phyloP scores from a whole-genome alignment of 352 stramenopile species.

The Phytophthora tentaculata region DNA sequence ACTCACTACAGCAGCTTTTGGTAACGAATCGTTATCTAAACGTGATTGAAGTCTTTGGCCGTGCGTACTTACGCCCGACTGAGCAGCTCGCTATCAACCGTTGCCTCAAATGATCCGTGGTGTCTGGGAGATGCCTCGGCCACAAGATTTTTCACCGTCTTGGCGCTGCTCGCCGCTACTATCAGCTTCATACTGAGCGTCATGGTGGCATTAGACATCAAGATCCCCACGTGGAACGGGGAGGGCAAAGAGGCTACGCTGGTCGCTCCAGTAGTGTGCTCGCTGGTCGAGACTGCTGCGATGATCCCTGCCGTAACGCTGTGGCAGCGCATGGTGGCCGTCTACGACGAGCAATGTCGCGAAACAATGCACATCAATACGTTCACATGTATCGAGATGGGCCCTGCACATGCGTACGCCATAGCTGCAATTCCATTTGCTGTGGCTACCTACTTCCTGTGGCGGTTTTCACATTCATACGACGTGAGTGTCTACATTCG shows the following conservation, averaged over 20 bases:
- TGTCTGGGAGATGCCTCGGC: slow-evolving; percentile 56
- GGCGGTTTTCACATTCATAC: slow-evolving; percentile 69
- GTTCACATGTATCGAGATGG: slow-evolving; percentile 62
- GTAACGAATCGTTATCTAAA: slow-evolving; percentile 14
- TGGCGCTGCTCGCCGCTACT: slow-evolving; percentile 62
- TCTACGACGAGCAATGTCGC: slow-evolving; percentile 55
- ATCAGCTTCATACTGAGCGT: slow-evolving; percentile 60
- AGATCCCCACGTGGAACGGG: slow-evolving; percentile 78
- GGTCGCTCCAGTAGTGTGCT: slow-evolving; percentile 56
- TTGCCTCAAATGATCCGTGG: slow-evolving; percentile 64
- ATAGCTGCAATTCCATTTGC: slow-evolving; percentile 58
- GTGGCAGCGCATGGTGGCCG: slow-evolving; percentile 65
- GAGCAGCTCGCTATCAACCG: slow-evolving; percentile 43
- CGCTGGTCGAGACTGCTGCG: slow-evolving; percentile 47
- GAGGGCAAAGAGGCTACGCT: slow-evolving; percentile 70
- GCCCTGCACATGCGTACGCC: slow-evolving; percentile 39
- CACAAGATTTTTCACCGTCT: slow-evolving; percentile 53
- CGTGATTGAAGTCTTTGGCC: not conserved
- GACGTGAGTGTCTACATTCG: slow-evolving; percentile 34
- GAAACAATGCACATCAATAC: slow-evolving; percentile 51
- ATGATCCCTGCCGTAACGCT: slow-evolving; percentile 58
- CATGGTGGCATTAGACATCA: slow-evolving; percentile 60
- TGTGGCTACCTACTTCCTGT: slow-evolving; percentile 55
- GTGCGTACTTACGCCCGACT: slow-evolving; percentile 7
- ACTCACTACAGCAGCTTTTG: slow-evolving; percentile 49